A percentile compares a stretch with the other conserved stretches of the same genome.
Evolutionary conservation across 2,329 filamentous ascomycete species (phyloP).

Genomic region (Cladophialophora psammophila): DNA sequence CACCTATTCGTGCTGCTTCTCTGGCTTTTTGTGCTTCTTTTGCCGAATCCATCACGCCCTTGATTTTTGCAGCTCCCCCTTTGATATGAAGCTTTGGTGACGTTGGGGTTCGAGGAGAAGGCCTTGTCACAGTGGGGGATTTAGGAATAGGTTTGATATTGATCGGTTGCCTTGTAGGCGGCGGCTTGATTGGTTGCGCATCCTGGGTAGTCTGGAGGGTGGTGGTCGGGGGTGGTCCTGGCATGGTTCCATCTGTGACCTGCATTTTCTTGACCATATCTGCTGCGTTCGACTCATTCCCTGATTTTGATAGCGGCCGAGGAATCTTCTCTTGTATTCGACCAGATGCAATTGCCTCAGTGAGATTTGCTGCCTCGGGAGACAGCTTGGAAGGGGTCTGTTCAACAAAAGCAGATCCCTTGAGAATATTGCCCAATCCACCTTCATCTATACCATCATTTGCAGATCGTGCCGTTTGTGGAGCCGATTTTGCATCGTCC

Average conservation of each 20-base stretch:
- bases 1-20: slow-evolving; percentile 29
- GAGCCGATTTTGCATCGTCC: not conserved
- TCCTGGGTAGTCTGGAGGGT: slow-evolving; percentile 31
- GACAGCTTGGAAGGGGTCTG: slow-evolving; percentile 28
- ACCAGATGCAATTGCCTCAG: slow-evolving; percentile 27
- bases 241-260: slow-evolving; percentile 20
- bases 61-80: slow-evolving; percentile 42
- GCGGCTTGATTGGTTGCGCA: slow-evolving; percentile 32
- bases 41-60: slow-evolving; percentile 43
- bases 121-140: slow-evolving; percentile 29
- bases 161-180: slow-evolving; percentile 31
- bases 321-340: slow-evolving; percentile 21
- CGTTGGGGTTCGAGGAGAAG: slow-evolving; percentile 34
- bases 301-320: slow-evolving; percentile 27
- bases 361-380: slow-evolving; percentile 22
- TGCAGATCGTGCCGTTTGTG: slow-evolving; percentile 3
- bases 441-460: slow-evolving; percentile 18
- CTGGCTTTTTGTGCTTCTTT: slow-evolving; percentile 41
- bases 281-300: slow-evolving; percentile 30
- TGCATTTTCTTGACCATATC: slow-evolving; percentile 31
- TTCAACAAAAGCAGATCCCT: slow-evolving; percentile 44
- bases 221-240: slow-evolving; percentile 29
- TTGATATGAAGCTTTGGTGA: slow-evolving; percentile 31
- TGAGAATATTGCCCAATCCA: slow-evolving; percentile 42
- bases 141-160: slow-evolving; percentile 28